Evolutionary conservation across 2,329 filamentous ascomycete species (phyloP), one percentile per base, ranked within the genome.

Genomic region (Neofusicoccum umdonicola): DNA sequence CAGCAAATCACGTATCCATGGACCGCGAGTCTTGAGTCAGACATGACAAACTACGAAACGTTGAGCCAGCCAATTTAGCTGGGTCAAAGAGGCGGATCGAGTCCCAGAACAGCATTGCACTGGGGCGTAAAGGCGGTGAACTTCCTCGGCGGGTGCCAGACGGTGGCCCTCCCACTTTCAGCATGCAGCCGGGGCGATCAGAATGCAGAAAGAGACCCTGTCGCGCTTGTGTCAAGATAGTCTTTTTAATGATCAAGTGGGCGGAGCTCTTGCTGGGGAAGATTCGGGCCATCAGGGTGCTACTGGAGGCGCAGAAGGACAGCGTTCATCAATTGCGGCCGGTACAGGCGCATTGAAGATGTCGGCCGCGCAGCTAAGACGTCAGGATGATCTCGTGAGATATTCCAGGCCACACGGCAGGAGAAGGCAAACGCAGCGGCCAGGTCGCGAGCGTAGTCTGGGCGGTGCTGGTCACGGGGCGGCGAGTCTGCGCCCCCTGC

Each of bases 51-150:
- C 27, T 31, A 7, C 27, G 4, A 7, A 31, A 31, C 27, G 6
- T 31, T 31, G 27, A 31, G 6, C 4, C 27, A 31, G 4, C 22
- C 22, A 35, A 15, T 42, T 4, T 2, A 44, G 8, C 22, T 42
- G 8, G 22, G 11, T 19, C 4, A 19, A 42, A 15, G 19, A n/a
- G 3, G 22, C 27, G 27, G 27, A 31, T 31, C 27, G 6, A 31
- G 27, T 31, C 27, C 27, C 27, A 31, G 27, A 31, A 13, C 52
- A 13, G 52, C 37, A 42, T 57, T 37, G 42, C 39, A 13, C 41
- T 58, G 54, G 54, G 54, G 54, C 56, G 42, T 9, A 17, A 47
- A 12, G 42, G 56, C 56, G 56, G 56, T 60, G 56, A 60, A 60
- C 4, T 15, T 42, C 41, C 41, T 37, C 42, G 56, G 42, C 42